Evolutionary conservation across 306 rosid species (phyloP).

Genomic region (Bauhinia variegata): DNA sequence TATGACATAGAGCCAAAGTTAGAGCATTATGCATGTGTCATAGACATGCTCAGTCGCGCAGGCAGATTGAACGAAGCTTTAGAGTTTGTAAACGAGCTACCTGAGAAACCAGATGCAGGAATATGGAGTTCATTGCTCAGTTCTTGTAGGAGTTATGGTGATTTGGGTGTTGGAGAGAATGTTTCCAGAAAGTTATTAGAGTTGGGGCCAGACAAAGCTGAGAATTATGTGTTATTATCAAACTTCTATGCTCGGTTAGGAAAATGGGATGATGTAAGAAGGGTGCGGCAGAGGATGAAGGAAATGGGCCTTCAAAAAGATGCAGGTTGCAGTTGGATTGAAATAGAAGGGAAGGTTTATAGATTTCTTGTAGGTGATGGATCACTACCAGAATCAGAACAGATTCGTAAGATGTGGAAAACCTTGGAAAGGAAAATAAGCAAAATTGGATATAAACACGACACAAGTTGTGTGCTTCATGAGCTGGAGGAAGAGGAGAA

Average conservation of each 20-base stretch:
- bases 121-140: slow-evolving; percentile 89
- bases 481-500: slow-evolving; percentile 73
- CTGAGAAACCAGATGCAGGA: slow-evolving; percentile 72
- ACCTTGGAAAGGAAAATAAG: slow-evolving; percentile 66
- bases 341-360: slow-evolving; percentile 67
- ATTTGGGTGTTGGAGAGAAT: slow-evolving; percentile 60
- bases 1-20: slow-evolving; percentile 65
- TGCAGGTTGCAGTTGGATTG: slow-evolving; percentile 87
- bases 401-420: slow-evolving; percentile 60
- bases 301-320: slow-evolving; percentile 67
- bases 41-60: slow-evolving; percentile 75
- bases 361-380: slow-evolving; percentile 68
- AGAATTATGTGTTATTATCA: slow-evolving; percentile 69
- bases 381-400: slow-evolving; percentile 39
- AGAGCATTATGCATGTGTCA: too few species aligned
- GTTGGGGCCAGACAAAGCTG: slow-evolving; percentile 62
- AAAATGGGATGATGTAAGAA: slow-evolving; percentile 79
- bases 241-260: slow-evolving; percentile 71
- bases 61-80: slow-evolving; percentile 71
- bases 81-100: slow-evolving; percentile 58
- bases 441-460: slow-evolving; percentile 70
- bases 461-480: slow-evolving; percentile 78
- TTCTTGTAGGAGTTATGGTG: slow-evolving; percentile 65
- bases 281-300: slow-evolving; percentile 74
- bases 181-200: slow-evolving; percentile 56